Evolutionary conservation across 306 rosid species (phyloP).

Genomic region (Prunus mira): DNA sequence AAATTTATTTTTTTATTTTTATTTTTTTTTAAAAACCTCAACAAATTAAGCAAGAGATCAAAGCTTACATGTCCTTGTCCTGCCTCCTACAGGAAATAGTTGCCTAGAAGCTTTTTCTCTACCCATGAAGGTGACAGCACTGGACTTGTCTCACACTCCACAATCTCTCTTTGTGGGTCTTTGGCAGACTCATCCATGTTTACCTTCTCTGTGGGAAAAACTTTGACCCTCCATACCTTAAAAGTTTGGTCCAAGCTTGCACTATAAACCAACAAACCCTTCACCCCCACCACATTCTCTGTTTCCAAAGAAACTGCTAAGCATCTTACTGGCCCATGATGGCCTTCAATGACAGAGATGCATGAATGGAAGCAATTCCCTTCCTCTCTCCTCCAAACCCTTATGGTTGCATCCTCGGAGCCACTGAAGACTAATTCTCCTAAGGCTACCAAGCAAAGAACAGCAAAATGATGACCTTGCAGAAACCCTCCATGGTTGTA

Average conservation of each 20-base stretch:
- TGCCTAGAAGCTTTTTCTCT: slow-evolving; percentile 39
- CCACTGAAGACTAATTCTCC: slow-evolving; percentile 44
- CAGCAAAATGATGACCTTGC: slow-evolving; percentile 51
- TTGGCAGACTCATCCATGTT: slow-evolving; percentile 20
- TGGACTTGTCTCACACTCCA: slow-evolving; percentile 43
- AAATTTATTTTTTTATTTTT: neutral
- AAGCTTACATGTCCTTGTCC: slow-evolving; percentile 12
- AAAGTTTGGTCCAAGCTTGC: slow-evolving; percentile 59
- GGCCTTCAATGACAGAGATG: slow-evolving; percentile 47
- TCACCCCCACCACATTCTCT: slow-evolving; percentile 30
- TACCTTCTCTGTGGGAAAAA: slow-evolving; percentile 30
- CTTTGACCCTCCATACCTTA: slow-evolving; percentile 57
- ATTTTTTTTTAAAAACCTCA: neutral
- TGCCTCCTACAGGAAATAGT: slow-evolving; percentile 20
- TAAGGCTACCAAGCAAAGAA: slow-evolving; percentile 45
- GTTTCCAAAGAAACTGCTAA: slow-evolving; percentile 45
- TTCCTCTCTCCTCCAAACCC: slow-evolving; percentile 58
- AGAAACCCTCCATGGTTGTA: slow-evolving; percentile 52
- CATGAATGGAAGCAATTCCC: slow-evolving; percentile 47
- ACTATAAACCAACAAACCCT: slow-evolving; percentile 48
- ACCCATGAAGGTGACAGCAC: slow-evolving; percentile 47
- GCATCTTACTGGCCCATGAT: slow-evolving; percentile 52
- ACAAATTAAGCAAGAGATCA: neutral
- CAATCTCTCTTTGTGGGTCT: slow-evolving; percentile 37
- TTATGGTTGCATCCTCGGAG: slow-evolving; percentile 43